Evolutionary conservation across 2,329 filamentous ascomycete genomes (phyloP), one percentile per base, ranked within the genome.

Genomic region (Leptographium procerum): DNA sequence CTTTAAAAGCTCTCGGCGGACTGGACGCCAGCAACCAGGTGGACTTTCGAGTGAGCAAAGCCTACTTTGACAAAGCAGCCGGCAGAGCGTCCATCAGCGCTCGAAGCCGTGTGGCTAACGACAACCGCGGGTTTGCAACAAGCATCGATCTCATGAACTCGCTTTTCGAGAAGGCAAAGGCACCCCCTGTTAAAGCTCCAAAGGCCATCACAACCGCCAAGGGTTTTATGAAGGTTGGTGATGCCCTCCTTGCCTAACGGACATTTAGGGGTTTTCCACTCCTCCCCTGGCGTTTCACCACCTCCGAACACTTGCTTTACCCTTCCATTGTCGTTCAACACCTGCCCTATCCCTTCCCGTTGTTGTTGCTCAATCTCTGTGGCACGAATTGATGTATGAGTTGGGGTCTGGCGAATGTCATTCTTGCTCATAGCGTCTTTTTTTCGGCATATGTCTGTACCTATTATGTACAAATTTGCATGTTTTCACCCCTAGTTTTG

Each of bases 61-160:
- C 40, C 57, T 13, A 50, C 63, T 63, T 66, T 66, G 60, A 68
- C 52, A 58, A 56, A 7, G 40, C 26, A 52, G 14, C 34, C 10
- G 33, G 8, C n/a, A 34, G 47, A n/a, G 57, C 57, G 10, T 58
- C 57, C 2, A 33, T 47, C 8, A 65, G 65, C 1, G 63, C 65
- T 29, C 72, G 70, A 57, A 69, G 68, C 47, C 69, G 69, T 45
- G 63, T 68, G 29, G 67, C 71, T 22, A 61, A 71, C 45, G 79
- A 82, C 65, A 77, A 80, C 57, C 82, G 83, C 63, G 86, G 87
- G 1, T 92, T 96, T 71, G 82, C 85, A 24, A 96, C 88, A 24
- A 91, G 88, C 67, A 95, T 97, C 73, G 94, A 96, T 75, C 77
- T 96, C 69, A 96, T 96, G 90, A 92, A 95, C 69, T 95, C 90